Percentiles rank a stretch among this genome's conserved stretches.
These are phyloP conservation scores for Colletotrichum musae DNA, from an alignment of 2,329 filamentous ascomycete species.

Conservation along the genomic window DNA sequence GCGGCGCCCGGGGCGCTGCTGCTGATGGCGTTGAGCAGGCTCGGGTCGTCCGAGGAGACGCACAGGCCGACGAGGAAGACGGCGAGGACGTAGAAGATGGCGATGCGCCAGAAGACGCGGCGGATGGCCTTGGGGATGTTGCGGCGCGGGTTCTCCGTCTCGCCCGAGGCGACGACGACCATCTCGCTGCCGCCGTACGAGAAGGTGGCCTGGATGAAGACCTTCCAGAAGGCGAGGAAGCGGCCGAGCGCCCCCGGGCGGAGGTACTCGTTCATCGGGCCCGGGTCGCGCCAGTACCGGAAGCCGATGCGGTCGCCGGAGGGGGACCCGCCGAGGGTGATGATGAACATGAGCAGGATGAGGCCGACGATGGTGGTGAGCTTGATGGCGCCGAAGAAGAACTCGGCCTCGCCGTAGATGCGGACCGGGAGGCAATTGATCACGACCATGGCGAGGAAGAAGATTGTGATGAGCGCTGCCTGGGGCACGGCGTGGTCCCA, in stretches of 20 bases:
- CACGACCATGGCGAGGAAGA: conserved; percentile 54
- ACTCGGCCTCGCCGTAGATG: conserved; percentile 69
- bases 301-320: conserved; percentile 60
- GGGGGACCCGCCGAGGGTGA: conserved; percentile 63
- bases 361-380: conserved; percentile 64
- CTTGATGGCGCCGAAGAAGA: conserved; percentile 65
- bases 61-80: conserved; percentile 67
- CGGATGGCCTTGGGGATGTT: conserved; percentile 66
- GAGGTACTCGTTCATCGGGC: conserved; percentile 59
- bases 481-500: conserved; percentile 52
- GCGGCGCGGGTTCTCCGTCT: conserved; percentile 63
- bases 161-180: conserved; percentile 66
- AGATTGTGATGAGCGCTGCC: conserved; percentile 53
- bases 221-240: conserved; percentile 60
- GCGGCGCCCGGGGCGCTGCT: conserved; percentile 32
- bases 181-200: conserved; percentile 65
- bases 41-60: conserved; percentile 57
- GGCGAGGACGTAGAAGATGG: conserved; percentile 66
- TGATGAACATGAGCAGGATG: conserved; percentile 64
- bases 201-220: conserved; percentile 64
- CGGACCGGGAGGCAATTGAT: conserved; percentile 57
- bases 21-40: conserved; percentile 52
- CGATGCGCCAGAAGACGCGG: conserved; percentile 69
- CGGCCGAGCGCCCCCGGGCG: conserved; percentile 53
- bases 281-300: conserved; percentile 60